Conservation (phyloP, 768 basidiomycete species). For the Kwoniella sp. region DNA sequence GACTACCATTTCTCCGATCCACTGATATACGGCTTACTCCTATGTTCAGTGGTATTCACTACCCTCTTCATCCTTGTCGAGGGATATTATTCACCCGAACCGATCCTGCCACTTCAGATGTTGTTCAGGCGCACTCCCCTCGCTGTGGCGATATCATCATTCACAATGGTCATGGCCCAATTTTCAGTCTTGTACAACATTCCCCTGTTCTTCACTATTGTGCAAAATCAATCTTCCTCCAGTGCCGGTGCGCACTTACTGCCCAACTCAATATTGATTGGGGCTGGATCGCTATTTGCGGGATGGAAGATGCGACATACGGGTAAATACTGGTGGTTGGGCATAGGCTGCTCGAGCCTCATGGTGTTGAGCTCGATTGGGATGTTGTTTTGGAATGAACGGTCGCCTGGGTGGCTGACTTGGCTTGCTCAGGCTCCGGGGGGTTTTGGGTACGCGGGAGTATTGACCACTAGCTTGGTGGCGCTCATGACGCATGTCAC, state of each 20-base stretch:
- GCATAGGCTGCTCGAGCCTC: slow-evolving; percentile 62
- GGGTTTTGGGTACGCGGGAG: slow-evolving; percentile 48
- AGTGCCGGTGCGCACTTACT: slow-evolving; percentile 78
- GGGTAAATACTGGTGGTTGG: slow-evolving; percentile 75
- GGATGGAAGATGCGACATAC: slow-evolving; percentile 72
- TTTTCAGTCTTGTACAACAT: slow-evolving; percentile 70
- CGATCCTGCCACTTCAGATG: slow-evolving; percentile 84
- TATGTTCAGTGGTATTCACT: slow-evolving; percentile 63
- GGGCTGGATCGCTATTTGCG: slow-evolving; percentile 79
- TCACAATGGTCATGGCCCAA: slow-evolving; percentile 58
- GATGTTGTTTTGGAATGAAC: slow-evolving; percentile 67
- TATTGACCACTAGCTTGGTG: slow-evolving; percentile 50
- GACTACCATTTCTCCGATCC: slow-evolving; percentile 72
- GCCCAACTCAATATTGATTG: slow-evolving; percentile 82
- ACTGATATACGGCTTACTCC: slow-evolving; percentile 67
- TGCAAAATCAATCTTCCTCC: slow-evolving; percentile 68
- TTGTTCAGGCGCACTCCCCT: slow-evolving; percentile 77
- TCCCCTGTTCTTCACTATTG: slow-evolving; percentile 85
- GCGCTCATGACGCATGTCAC: slow-evolving; percentile 50
- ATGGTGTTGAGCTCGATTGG: slow-evolving; percentile 65
- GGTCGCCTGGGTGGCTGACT: slow-evolving; percentile 54
- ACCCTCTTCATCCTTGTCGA: slow-evolving; percentile 75
- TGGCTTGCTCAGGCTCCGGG: slow-evolving; percentile 47
- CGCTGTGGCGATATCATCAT: slow-evolving; percentile 76
- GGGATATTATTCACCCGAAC: slow-evolving; percentile 73